Conservation (phyloP, 1,284 basidiomycete species). For the Ustanciosporium gigantosporum region DNA sequence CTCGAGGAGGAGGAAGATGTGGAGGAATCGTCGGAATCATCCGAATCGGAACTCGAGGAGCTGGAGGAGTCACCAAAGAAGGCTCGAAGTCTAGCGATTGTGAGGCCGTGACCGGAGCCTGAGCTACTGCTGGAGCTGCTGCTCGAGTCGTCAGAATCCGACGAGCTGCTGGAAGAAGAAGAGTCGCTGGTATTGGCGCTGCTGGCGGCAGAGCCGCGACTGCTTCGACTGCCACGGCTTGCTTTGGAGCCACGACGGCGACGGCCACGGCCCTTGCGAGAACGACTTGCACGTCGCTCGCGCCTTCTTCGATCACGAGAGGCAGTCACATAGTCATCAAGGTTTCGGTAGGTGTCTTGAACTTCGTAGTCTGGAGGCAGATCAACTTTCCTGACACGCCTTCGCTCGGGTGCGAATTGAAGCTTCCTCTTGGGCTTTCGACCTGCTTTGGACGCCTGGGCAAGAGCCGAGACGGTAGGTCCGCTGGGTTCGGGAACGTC, state of each 20-base stretch:
- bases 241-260: constrained; percentile 32
- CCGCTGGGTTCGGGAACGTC: constrained; percentile 39
- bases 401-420: constrained; percentile 54
- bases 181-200: constrained; percentile 32
- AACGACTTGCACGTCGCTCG: constrained; percentile 2
- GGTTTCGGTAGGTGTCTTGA: constrained; percentile 53
- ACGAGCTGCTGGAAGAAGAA: constrained; percentile 30
- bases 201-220: constrained; percentile 12
- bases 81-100: constrained; percentile 52
- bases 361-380: constrained; percentile 50
- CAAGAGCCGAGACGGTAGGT: constrained; percentile 31
- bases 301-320: constrained; percentile 35
- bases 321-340: constrained; percentile 52
- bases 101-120: constrained; percentile 42
- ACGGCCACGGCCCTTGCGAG: constrained; percentile 11
- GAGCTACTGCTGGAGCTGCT: constrained; percentile 26
- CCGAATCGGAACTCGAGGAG: constrained; percentile 32
- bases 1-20: constrained; percentile 23
- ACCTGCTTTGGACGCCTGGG: constrained; percentile 34
- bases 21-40: constrained; percentile 17
- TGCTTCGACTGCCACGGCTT: constrained; percentile 32
- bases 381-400: constrained; percentile 49
- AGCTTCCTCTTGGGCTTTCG: constrained; percentile 38
- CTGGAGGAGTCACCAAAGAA: constrained; percentile 54
- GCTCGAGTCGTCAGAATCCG: constrained; percentile 16